Percentiles rank a stretch among this genome's conserved stretches.
phyloP scores from a whole-genome alignment of 2,329 filamentous ascomycete genomes.

The Cytospora paraplurivora region DNA sequence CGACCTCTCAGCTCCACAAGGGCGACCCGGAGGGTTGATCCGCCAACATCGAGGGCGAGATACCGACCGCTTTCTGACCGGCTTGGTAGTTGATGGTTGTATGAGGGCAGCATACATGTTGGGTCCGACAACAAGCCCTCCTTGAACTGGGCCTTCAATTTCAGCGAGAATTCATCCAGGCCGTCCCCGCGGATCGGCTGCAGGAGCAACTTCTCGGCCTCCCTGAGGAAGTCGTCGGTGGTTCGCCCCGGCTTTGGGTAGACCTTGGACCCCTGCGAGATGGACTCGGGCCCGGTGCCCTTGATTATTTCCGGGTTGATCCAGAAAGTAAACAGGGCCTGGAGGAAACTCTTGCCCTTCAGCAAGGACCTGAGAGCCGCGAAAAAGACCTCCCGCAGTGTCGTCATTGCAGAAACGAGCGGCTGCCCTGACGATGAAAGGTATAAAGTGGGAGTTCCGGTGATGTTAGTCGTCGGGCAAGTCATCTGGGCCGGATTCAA shows the following conservation, averaged over 20 bases:
- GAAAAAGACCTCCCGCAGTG: slow-evolving; percentile 56
- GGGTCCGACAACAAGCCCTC: slow-evolving; percentile 54
- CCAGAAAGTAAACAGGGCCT: slow-evolving; percentile 60
- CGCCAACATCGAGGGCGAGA: slow-evolving; percentile 68
- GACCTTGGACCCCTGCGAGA: slow-evolving; percentile 28
- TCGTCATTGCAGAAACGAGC: slow-evolving; percentile 60
- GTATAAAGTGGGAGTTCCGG: slow-evolving; percentile 15
- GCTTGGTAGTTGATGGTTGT: slow-evolving; percentile 64
- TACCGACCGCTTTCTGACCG: slow-evolving; percentile 62
- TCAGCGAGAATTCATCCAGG: slow-evolving; percentile 49
- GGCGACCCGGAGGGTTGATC: slow-evolving; percentile 67
- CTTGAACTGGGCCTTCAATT: slow-evolving; percentile 57
- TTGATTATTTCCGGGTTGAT: slow-evolving; percentile 45
- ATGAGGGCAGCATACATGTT: slow-evolving; percentile 66
- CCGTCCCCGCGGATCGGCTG: slow-evolving; percentile 49
- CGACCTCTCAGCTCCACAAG: slow-evolving; percentile 61
- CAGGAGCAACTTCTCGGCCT: slow-evolving; percentile 56
- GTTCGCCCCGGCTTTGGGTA: slow-evolving; percentile 34
- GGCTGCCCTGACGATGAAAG: slow-evolving; percentile 47
- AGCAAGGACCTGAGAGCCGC: slow-evolving; percentile 61
- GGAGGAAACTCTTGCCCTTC: slow-evolving; percentile 60
- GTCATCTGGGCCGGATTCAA: slow-evolving; percentile 15
- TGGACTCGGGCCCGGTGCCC: slow-evolving; percentile 20
- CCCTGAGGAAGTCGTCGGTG: slow-evolving; percentile 56
- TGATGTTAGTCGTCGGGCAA: slow-evolving; percentile 29